These are phyloP conservation scores for Sideroxylon spinosum DNA, from an alignment of 179 eudicot species.

Conservation along the genomic window DNA sequence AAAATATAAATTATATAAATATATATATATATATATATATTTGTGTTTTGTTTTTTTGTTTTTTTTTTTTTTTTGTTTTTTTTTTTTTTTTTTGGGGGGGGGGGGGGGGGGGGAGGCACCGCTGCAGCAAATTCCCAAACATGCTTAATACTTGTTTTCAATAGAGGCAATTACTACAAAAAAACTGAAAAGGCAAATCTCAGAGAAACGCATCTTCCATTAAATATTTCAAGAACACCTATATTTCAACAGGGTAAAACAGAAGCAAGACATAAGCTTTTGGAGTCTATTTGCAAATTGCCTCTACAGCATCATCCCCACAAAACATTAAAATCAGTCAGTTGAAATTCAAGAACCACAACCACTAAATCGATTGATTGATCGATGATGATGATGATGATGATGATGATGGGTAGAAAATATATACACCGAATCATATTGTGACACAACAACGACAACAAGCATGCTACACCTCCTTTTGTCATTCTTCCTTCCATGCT, in stretches of 20 bases:
- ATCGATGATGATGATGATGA: no score
- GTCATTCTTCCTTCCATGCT: neutral
- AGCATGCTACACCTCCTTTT: neutral
- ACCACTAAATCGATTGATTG: neutral
- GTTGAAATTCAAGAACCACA: no score
- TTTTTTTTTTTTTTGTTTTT: no score
- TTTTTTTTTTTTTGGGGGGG: no score
- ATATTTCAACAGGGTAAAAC: neutral
- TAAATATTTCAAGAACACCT: neutral
- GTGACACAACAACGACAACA: neutral
- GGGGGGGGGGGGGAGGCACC: no score
- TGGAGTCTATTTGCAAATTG: slow-evolving; percentile 15
- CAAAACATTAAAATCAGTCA: neutral
- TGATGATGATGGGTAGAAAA: neutral
- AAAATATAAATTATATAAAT: no score
- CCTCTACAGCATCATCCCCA: neutral
- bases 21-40: no score
- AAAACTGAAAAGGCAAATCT: no score
- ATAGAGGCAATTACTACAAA: no score
- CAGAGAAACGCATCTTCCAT: neutral
- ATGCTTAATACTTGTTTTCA: no score
- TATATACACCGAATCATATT: slow-evolving; percentile 1
- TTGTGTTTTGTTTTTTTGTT: no score
- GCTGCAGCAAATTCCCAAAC: no score
- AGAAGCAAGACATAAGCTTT: neutral